Percentiles rank a stretch among this genome's conserved stretches.
Evolutionary conservation across 2,329 filamentous ascomycete genomes (phyloP).

Genomic region (Echinosphaeria canescens): DNA sequence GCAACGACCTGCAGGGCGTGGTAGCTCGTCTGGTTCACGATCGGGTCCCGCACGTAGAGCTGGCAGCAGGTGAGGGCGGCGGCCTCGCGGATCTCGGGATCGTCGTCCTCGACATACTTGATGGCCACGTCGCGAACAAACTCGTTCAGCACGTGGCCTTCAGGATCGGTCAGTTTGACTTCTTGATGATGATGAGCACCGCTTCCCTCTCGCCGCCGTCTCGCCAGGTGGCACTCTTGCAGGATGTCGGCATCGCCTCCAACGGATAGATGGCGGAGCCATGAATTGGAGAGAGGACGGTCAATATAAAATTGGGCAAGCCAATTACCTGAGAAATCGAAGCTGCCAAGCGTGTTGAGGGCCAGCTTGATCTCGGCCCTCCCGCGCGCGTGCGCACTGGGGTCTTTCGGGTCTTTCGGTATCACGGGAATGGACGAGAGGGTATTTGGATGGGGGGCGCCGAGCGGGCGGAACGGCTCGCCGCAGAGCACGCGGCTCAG

Average conservation of each 20-base stretch:
- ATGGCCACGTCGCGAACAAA: conserved; percentile 97
- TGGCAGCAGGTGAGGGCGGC: conserved; percentile 95
- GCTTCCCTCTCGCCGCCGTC: not conserved
- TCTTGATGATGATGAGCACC: not conserved
- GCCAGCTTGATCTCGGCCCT: conserved; percentile 84
- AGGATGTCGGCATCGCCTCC: conserved; percentile 1
- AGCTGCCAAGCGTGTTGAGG: conserved; percentile 88
- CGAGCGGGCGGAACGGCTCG: conserved; percentile 77
- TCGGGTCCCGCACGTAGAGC: conserved; percentile 88
- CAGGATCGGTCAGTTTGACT: conserved; percentile 5
- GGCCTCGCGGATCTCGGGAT: conserved; percentile 79
- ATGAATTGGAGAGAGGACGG: not conserved
- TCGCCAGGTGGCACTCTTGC: not conserved
- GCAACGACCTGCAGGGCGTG: conserved; percentile 95
- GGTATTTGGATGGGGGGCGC: conserved; percentile 69
- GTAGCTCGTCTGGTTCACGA: conserved; percentile 93
- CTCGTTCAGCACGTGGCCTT: conserved; percentile 79
- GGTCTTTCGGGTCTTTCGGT: conserved; percentile 70
- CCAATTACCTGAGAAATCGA: conserved; percentile 55
- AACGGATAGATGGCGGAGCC: too few relatives aligned
- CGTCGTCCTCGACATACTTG: conserved; percentile 93
- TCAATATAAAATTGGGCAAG: not conserved
- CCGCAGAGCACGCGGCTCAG: conserved; percentile 85
- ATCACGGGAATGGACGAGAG: conserved; percentile 64
- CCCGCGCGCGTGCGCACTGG: conserved; percentile 55